Evolutionary conservation across 371 early-diverging fungal genomes (phyloP).

Genomic region (Lichtheimia ornata): DNA sequence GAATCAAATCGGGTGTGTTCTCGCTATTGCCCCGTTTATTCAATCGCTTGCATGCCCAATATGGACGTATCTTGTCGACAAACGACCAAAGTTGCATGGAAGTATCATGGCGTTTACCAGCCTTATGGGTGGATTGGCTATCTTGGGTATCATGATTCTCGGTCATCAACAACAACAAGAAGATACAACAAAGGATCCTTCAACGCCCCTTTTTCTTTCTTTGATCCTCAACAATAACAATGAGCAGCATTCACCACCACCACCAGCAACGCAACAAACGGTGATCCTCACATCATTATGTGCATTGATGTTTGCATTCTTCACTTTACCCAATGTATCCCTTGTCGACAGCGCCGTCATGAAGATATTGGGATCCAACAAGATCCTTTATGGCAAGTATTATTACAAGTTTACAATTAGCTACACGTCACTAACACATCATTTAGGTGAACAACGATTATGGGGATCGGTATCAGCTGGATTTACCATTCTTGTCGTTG

Average conservation of each 20-base stretch:
- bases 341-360: constrained; percentile 52
- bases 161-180: constrained; percentile 10
- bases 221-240: not conserved
- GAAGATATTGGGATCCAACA: constrained; percentile 49
- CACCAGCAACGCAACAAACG: too few species aligned
- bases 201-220: not conserved
- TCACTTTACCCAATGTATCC: constrained; percentile 42
- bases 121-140: constrained; percentile 39
- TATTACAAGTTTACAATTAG: not conserved
- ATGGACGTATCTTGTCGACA: constrained; percentile 44
- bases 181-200: too few species aligned
- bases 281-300: constrained; percentile 25
- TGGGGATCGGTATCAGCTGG: constrained; percentile 51
- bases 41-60: constrained; percentile 48
- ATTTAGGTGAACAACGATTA: constrained; percentile 43
- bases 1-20: constrained; percentile 43
- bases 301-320: constrained; percentile 44
- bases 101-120: constrained; percentile 37
- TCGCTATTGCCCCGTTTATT: constrained; percentile 53
- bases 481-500: constrained; percentile 38
- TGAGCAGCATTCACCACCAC: not conserved
- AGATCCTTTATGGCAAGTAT: constrained; percentile 42
- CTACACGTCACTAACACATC: not conserved
- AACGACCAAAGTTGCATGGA: constrained; percentile 39
- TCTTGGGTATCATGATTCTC: constrained; percentile 29